These are phyloP conservation scores for Anaeromyces robustus DNA, from an alignment of 192 early-diverging fungal genomes.

Conservation along the genomic window DNA sequence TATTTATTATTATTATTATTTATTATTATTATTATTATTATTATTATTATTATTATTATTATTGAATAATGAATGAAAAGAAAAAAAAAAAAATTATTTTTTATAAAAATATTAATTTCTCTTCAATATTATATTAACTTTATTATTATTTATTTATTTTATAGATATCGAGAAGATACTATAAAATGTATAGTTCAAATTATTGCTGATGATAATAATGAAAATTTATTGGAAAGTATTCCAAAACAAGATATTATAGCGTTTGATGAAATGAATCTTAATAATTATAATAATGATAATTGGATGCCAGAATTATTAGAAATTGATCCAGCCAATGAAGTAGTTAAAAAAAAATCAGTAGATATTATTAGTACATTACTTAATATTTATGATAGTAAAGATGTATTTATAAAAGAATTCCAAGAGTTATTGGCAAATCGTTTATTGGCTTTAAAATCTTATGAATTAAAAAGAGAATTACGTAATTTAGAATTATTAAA, in stretches of 20 bases:
- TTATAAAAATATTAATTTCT: neutral
- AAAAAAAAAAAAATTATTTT: too few species aligned
- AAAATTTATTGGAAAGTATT: constrained; percentile 30
- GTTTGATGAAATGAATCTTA: constrained; percentile 27
- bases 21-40: too few species aligned
- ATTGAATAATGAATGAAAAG: too few species aligned
- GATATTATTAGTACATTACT: constrained; percentile 55
- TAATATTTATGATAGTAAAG: constrained; percentile 50
- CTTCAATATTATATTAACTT: neutral
- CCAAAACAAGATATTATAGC: constrained; percentile 10
- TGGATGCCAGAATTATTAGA: constrained; percentile 52
- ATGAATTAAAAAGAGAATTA: constrained; percentile 38
- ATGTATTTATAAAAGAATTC: constrained; percentile 56
- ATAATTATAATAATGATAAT: constrained; percentile 23
- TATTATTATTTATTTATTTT: neutral
- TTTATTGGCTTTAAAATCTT: constrained; percentile 27
- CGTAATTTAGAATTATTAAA: constrained; percentile 57
- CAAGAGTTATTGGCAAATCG: constrained; percentile 33
- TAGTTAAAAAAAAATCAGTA: constrained; percentile 5
- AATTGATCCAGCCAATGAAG: constrained; percentile 22
- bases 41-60: too few species aligned
- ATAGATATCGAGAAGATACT: constrained; percentile 40
- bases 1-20: too few species aligned
- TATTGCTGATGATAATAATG: constrained; percentile 43
- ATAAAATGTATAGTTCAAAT: constrained; percentile 46